Evolutionary conservation across 495 filamentous ascomycete genomes (phyloP).

Genomic region (Tuber calosporum): DNA sequence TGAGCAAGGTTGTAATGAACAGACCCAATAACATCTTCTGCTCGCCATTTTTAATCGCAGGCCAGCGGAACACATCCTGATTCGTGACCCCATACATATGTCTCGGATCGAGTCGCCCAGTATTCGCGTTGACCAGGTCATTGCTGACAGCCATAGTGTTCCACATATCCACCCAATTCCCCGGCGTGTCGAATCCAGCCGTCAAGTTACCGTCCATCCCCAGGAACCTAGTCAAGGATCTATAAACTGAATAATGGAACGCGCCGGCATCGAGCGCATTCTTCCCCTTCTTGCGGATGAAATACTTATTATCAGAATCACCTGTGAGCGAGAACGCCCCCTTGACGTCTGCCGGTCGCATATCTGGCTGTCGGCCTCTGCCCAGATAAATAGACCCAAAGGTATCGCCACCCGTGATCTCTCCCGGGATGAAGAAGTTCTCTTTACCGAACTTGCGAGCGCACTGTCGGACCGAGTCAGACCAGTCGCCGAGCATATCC

Average conservation of each 20-base stretch:
- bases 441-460: slow-evolving; percentile 53
- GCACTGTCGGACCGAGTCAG: slow-evolving; percentile 51
- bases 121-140: slow-evolving; percentile 60
- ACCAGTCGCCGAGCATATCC: slow-evolving; percentile 57
- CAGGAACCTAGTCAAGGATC: slow-evolving; percentile 51
- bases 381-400: slow-evolving; percentile 62
- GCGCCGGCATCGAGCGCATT: slow-evolving; percentile 57
- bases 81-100: slow-evolving; percentile 66
- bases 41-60: slow-evolving; percentile 56
- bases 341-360: slow-evolving; percentile 47
- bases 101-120: slow-evolving; percentile 60
- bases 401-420: slow-evolving; percentile 58
- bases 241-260: slow-evolving; percentile 68
- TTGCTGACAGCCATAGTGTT: slow-evolving; percentile 56
- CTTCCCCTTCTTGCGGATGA: slow-evolving; percentile 47
- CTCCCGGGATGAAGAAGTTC: slow-evolving; percentile 60
- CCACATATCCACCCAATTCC: slow-evolving; percentile 60
- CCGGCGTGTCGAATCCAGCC: slow-evolving; percentile 54
- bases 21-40: slow-evolving; percentile 56
- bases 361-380: slow-evolving; percentile 55
- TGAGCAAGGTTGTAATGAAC: slow-evolving; percentile 58
- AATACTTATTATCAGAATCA: slow-evolving; percentile 47
- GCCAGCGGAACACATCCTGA: slow-evolving; percentile 72
- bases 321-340: slow-evolving; percentile 49
- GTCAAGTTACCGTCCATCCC: slow-evolving; percentile 58